Base-by-base conservation (phyloP, 2,329 filamentous ascomycete genomes). In the Knufia petricola region DNA sequence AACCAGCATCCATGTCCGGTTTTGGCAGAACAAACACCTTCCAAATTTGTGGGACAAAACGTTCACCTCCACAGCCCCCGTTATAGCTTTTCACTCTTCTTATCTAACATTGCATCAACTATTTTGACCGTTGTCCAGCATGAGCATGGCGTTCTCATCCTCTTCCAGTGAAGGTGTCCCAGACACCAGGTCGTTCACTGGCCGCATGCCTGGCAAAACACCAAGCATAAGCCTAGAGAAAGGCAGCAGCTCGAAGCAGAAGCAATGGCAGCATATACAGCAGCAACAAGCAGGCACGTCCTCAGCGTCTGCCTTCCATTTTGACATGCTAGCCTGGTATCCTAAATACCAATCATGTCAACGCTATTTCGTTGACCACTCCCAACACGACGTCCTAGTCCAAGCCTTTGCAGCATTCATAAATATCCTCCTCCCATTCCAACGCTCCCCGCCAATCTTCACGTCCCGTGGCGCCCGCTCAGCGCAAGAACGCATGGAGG, bases 401-500 rank as follows among this genome's bases (percentile, higher is more conserved):
- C 89, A 95, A 68, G 87, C 88, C 7, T 78, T 95, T 41, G 88
- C 88, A 17, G 84, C 88, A 4, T 88, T 92, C 65, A 73, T 95
- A 69, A 96, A 96, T 66, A 95, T 96, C 63, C 80, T 80, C 53
- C 76, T 96, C 0, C 92, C 92, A 1, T 94, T 83, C 63, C 90
- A 96, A 65, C 84, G 80, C 65, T 66, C 70, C 20, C 58, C 70
- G 45, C 76, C 78, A 19, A 53, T 69, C 45, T 61, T 61, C 54
- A 66, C 76, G 53, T 69, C 61, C 61, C 69, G 46, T 49, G 58
- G 23, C 49, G 48, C 42, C 24, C 58, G 51, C 9, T 50, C 50
- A 39, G 52, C 50, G 10, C 52, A 52, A 30, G 30, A 55, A 10
- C 48, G 51, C 26, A 26, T 51, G 12, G 53, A 55, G 37, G 55